Evolutionary conservation across 306 rosid genomes (phyloP).

Genomic region (apple (Malus domestica)): DNA sequence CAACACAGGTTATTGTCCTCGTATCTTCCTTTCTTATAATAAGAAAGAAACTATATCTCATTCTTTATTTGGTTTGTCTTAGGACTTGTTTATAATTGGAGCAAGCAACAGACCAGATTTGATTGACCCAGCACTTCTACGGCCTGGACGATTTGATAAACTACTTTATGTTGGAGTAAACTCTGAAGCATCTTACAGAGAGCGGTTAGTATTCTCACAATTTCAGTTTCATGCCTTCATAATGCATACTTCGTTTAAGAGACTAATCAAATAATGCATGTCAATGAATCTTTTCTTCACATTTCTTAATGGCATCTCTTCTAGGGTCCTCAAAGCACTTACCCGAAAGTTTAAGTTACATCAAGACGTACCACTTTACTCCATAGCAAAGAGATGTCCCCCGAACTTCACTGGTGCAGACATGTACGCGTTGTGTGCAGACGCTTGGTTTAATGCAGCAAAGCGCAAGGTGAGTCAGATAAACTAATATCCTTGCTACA

Average conservation of each 20-base stretch:
- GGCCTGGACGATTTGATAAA: slow-evolving; percentile 95
- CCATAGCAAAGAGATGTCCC: slow-evolving; percentile 78
- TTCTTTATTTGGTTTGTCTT: slow-evolving; percentile 18
- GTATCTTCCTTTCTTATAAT: slow-evolving; percentile 1
- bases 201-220: slow-evolving; percentile 40
- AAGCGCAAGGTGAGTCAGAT: slow-evolving; percentile 61
- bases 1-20: slow-evolving; percentile 53
- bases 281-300: background rate
- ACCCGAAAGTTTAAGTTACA: slow-evolving; percentile 79
- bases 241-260: background rate
- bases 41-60: slow-evolving; percentile 17
- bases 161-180: slow-evolving; percentile 83
- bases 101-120: slow-evolving; percentile 98
- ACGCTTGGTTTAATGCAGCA: slow-evolving; percentile 95
- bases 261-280: background rate
- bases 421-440: slow-evolving; percentile 96
- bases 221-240: background rate
- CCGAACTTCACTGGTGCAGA: slow-evolving; percentile 94
- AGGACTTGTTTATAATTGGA: slow-evolving; percentile 93
- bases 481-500: background rate
- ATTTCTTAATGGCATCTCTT: slow-evolving; percentile 6
- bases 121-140: slow-evolving; percentile 91
- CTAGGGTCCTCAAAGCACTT: slow-evolving; percentile 82
- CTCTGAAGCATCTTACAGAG: slow-evolving; percentile 82
- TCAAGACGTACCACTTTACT: slow-evolving; percentile 58